Evolutionary conservation across 2,329 filamentous ascomycete genomes (phyloP), one percentile per base, ranked within the genome.

Genomic region (Rutstroemia sp.): DNA sequence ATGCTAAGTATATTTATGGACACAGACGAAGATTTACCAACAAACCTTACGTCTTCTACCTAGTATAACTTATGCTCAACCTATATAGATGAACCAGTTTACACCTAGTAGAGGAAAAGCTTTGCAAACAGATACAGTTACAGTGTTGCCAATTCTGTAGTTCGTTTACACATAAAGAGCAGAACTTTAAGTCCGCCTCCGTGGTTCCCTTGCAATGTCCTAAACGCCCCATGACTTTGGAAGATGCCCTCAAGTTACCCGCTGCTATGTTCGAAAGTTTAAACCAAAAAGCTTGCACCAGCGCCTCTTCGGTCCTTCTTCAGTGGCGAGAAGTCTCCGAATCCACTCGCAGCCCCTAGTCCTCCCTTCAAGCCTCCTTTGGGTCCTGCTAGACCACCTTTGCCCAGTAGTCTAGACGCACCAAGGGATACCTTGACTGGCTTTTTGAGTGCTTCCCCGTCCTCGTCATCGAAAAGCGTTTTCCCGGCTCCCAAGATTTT

Each of bases 391-490:
- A 67, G 60, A 25, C 64, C 65, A 54, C 67, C 64, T 59, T 65
- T 70, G 4, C 65, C 63, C 30, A 71, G 42, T 25, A 67, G 58
- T 40, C 66, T 62, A 25, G 62, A 30, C 14, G 64, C 58, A 14
- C 63, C 67, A 48, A 72, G 64, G 50, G 65, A 63, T 23, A 67
- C 54, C 61, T 74, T 75, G 14, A 68, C 60, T 57, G 69, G 67
- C 48, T 68, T 67, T 59, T 71, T 68, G 16, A 63, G 55, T 54
- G 67, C 73, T 58, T 81, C 81, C 10, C 71, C 82, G 8, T 87
- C 86, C 4, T 85, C 85, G 8, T 87, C 85, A 57, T 87, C 85
- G 63, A 92, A 89, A 5, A 94, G 68, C 3, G 83, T 88, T 63
- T 79, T 81, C 21, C 78, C 74, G 4, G 84, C 83, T 1, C 88